Percentiles rank a stretch among this genome's conserved stretches.
phyloP scores from a whole-genome alignment of 225 moss, liverwort and hornwort species.

The Ulota crispa region DNA sequence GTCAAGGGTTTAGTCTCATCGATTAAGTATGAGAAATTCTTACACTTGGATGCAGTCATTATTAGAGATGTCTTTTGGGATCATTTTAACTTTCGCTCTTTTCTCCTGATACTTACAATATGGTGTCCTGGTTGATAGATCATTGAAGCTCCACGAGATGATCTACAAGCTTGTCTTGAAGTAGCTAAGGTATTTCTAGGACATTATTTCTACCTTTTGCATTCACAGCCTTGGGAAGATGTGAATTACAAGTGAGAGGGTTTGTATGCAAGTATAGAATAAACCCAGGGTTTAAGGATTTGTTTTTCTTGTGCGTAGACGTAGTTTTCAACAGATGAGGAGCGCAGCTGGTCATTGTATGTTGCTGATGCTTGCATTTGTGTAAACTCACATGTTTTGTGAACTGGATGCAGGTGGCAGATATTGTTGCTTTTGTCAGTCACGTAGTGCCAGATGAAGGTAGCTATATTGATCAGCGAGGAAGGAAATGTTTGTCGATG shows the following conservation, averaged over 20 bases:
- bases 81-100: background rate
- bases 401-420: conserved; percentile 72
- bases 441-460: conserved; percentile 58
- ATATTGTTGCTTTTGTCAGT: conserved; percentile 87
- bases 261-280: background rate
- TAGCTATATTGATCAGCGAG: conserved; percentile 68
- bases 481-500: conserved; percentile 78
- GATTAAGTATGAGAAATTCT: background rate
- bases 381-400: background rate
- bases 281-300: background rate
- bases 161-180: conserved; percentile 92
- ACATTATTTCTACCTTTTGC: background rate
- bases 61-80: background rate
- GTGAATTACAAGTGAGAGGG: background rate
- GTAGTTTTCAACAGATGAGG: background rate
- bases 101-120: background rate
- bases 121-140: conserved; percentile 51
- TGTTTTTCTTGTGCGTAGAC: background rate
- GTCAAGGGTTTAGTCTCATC: background rate
- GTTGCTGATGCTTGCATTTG: conserved; percentile 5
- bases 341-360: background rate
- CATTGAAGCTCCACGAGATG: conserved; percentile 69
- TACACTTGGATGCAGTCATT: background rate
- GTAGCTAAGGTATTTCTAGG: conserved; percentile 67
- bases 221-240: background rate